A percentile compares a stretch with the other conserved stretches of the same genome.
These are phyloP conservation scores for Colletotrichum orbiculare DNA, from an alignment of 2,329 filamentous ascomycete species.

Conservation along the genomic window DNA sequence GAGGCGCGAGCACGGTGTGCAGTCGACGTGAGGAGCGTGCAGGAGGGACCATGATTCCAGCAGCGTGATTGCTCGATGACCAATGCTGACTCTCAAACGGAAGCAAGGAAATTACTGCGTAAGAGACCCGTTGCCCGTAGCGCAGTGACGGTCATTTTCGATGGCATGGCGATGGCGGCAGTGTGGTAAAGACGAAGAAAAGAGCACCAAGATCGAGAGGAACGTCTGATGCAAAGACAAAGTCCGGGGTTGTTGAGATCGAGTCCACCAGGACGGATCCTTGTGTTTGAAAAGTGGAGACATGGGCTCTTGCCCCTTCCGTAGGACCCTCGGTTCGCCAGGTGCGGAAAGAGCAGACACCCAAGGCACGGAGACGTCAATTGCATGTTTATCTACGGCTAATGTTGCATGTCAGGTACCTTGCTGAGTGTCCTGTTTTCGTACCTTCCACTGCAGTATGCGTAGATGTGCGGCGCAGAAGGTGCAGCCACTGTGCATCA, in stretches of 20 bases:
- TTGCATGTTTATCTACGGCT: no score
- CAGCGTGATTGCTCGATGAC: slow-evolving; percentile 14
- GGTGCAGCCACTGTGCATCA: background rate
- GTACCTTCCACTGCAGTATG: no score
- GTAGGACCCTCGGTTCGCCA: background rate
- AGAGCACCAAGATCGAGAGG: slow-evolving; percentile 21
- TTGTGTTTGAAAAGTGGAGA: slow-evolving; percentile 17
- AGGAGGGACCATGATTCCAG: background rate
- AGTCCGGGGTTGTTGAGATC: slow-evolving; percentile 32
- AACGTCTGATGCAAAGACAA: slow-evolving; percentile 28
- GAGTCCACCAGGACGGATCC: slow-evolving; percentile 29
- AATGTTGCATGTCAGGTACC: no score
- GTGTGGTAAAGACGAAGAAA: slow-evolving; percentile 24
- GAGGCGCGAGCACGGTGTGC: background rate
- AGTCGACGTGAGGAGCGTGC: background rate
- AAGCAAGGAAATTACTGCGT: no score
- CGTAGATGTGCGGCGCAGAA: no score
- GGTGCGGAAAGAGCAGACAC: background rate
- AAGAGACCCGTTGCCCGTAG: no score
- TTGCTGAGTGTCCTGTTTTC: no score
- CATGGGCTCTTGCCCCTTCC: background rate
- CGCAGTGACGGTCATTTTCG: background rate
- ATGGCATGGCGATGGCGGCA: slow-evolving; percentile 27
- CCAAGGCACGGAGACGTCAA: no score
- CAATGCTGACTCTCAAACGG: background rate